Base-by-base conservation (phyloP, 805 yeast genomes). In the Sugiyamaella floridensis region DNA sequence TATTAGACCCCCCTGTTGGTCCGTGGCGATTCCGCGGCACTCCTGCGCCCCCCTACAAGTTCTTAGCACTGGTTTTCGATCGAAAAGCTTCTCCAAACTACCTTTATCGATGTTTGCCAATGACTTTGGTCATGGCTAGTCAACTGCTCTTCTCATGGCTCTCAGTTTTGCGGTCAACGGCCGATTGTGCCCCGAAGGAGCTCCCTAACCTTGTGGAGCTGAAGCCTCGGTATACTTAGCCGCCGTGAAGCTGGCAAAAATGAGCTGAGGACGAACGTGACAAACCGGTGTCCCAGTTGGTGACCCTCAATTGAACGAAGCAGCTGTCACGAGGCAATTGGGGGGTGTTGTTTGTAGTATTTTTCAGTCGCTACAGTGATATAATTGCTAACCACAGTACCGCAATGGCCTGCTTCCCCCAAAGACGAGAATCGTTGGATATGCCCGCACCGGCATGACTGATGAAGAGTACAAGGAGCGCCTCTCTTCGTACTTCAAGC, bases 371-470 rank as follows among this genome's bases (percentile, higher is more conserved):
- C 26, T 22, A 3, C 26, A 3, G 6, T 32, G 9, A 11, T 32
- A 2, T 11, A 11, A 5, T 10, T 18, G 22, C 41, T 29, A 45
- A 29, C 42, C 16, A 10, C 26, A 58, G 63, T 68, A 49, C 71
- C 75, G 86, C 59, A 84, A 90, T 67, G 96, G 95, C 42, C 82
- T 81, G 59, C 75, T 92, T 52, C 87, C 95, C 9, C 63, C 72
- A 11, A 68, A 82, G 28, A 82, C 86, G 40, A 80, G 81, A 64
- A 88, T 93, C 63, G 78, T 87, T 59, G 99, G 99, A 22, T 93
- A 86, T 68, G 99, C 99, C 28, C 80, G 99, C 63, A 84, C 97
- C 18, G 76, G 85, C 48, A 70, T 93, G 71, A 65, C 77, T 29
- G 73, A 75, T 40, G 85, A 79, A 19, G 93, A 86, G 40, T 79